Percentiles rank a stretch among this genome's conserved stretches.
Evolutionary conservation across 2,329 filamentous ascomycete genomes (phyloP).

Genomic region (Zelopaecilomyces penicillatus): DNA sequence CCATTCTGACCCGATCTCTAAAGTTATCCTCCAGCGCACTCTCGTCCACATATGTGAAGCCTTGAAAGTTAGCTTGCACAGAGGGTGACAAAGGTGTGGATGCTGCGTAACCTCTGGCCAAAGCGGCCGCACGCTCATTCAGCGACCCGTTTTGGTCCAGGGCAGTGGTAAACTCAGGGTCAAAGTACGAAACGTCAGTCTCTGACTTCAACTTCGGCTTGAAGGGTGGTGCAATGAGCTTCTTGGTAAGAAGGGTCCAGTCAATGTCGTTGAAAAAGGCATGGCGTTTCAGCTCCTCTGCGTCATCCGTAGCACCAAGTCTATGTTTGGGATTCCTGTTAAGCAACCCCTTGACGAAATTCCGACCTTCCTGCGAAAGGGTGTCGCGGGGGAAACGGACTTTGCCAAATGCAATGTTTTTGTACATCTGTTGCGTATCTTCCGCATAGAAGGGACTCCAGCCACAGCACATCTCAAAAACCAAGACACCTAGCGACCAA

Average conservation of each 20-base stretch:
- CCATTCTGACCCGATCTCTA: constrained; percentile 38
- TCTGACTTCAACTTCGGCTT: constrained; percentile 96
- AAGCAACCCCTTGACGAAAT: constrained; percentile 94
- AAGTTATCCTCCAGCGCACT: constrained; percentile 87
- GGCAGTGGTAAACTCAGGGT: constrained; percentile 96
- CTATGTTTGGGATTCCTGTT: constrained; percentile 96
- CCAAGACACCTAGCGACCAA: constrained; percentile 93
- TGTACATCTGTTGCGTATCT: constrained; percentile 99
- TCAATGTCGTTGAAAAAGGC: constrained; percentile 92
- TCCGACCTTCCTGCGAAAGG: constrained; percentile 85
- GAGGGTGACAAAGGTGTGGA: constrained; percentile 90
- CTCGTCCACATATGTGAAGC: constrained; percentile 98
- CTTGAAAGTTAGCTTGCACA: constrained; percentile 96
- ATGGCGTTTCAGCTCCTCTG: constrained; percentile 87
- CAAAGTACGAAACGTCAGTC: constrained; percentile 95
- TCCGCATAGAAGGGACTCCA: constrained; percentile 99
- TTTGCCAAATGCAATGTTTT: constrained; percentile 99
- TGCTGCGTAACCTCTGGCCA: constrained; percentile 77
- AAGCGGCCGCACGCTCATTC: constrained; percentile 80
- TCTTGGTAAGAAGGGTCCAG: constrained; percentile 81
- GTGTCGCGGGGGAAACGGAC: constrained; percentile 94
- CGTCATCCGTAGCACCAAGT: constrained; percentile 82
- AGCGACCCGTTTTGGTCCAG: constrained; percentile 78
- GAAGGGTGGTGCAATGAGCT: constrained; percentile 91
- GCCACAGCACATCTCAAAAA: constrained; percentile 99